Percentiles rank a stretch among this genome's conserved stretches.
Evolutionary conservation across 352 stramenopile species (phyloP).

Genomic region (Pythium scleroteichum): DNA sequence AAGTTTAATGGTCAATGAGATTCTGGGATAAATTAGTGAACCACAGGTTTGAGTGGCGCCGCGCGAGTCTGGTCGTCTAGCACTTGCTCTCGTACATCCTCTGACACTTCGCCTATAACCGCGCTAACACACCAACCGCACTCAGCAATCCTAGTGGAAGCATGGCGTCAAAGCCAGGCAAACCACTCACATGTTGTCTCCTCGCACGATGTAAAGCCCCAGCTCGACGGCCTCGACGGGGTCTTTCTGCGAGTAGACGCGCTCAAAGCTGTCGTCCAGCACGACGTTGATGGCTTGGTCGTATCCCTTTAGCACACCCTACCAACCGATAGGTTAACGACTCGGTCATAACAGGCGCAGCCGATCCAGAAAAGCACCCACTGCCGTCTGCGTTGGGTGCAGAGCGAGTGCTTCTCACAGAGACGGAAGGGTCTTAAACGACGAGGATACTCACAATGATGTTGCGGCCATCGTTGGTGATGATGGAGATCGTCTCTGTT

Average conservation of each 20-base stretch:
- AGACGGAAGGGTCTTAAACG: too few species aligned
- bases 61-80: conserved; percentile 88
- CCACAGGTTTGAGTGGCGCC: conserved; percentile 88
- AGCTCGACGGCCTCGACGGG: conserved; percentile 90
- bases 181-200: conserved; percentile 88
- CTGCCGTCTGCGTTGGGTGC: too few species aligned
- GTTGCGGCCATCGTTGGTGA: conserved; percentile 94
- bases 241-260: conserved; percentile 90
- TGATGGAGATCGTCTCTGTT: conserved; percentile 89
- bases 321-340: too few species aligned
- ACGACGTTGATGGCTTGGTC: conserved; percentile 94
- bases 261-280: conserved; percentile 92
- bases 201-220: conserved; percentile 93
- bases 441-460: conserved; percentile 85
- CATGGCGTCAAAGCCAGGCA: too few species aligned
- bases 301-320: conserved; percentile 90
- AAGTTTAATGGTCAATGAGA: not conserved
- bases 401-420: too few species aligned
- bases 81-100: conserved; percentile 88
- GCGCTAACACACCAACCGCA: conserved; percentile 40
- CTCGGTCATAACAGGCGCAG: too few species aligned
- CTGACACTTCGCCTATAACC: conserved; percentile 84
- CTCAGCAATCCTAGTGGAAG: too few species aligned
- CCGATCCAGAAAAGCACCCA: too few species aligned
- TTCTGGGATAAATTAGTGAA: conserved; percentile 73